Base-by-base conservation (phyloP, 176 grass and related monocot species). In the Zea mays region DNA sequence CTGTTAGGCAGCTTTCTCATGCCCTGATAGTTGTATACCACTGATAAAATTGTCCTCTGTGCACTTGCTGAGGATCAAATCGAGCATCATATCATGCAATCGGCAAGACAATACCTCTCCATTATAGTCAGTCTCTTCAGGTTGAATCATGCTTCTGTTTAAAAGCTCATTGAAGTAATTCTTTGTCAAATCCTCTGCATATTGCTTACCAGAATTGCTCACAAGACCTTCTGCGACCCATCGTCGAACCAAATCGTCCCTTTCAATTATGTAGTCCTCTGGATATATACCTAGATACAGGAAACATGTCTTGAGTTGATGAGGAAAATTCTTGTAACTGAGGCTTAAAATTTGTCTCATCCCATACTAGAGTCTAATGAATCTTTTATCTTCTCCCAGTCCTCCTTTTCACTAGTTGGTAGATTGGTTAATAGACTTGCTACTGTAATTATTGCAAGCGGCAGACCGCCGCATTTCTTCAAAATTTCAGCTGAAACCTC, bases 171-270 rank as follows among this genome's bases (percentile, higher is more conserved):
- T n/a, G 4, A 89, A 51, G 65, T 85, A 85, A 2, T 27, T 61
- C 21, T 59, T n/a, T 9, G 65, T 82, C 14, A 85, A 52, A 17
- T 77, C 35, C 58, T 77, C 82, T 50, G 58, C 37, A 19, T 43
- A 65, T 45, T 52, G 48, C 36, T 52, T 68, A 10, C 11, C 5
- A 11, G 57, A 79, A 19, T 38, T 67, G 78, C 41, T 74, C 38
- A 89, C 70, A 36, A 89, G 71, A 61, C 77, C 87, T 82, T 67
- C 87, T 37, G 82, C 78, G 0, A 89, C 52, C 87, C 87, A 89
- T 40, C 78, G 66, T 48, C 65, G 46, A 77, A 89, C 76, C 33
- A 89, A 46, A 59, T 66, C 76, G 33, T 37, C 48, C 21, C 56
- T 61, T 7, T 20, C 55, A 59, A 89, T 65, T 57, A 60, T 14